Evolutionary conservation across 192 early-diverging fungal species (phyloP).

Genomic region (Allomyces macrogynus): DNA sequence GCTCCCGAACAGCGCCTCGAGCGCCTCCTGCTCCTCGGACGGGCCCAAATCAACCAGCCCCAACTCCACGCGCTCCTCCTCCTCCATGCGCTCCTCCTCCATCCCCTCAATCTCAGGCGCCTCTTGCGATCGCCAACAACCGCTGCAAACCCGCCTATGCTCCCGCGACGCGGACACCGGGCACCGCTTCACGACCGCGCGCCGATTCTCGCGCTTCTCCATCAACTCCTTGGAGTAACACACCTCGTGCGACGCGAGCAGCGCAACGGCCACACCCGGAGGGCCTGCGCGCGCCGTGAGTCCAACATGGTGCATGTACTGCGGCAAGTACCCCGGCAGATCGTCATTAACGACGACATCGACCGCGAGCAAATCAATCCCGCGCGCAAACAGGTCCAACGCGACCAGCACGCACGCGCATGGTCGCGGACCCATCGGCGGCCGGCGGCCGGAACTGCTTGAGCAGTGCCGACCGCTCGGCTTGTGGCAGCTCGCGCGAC

Average conservation of each 20-base stretch:
- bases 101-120: background rate
- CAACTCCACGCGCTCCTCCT: no score
- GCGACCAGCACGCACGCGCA: slow-evolving; percentile 39
- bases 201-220: background rate
- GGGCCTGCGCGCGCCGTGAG: slow-evolving; percentile 76
- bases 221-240: background rate
- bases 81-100: background rate
- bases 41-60: background rate
- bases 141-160: background rate
- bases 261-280: slow-evolving; percentile 52
- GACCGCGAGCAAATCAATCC: slow-evolving; percentile 67
- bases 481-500: slow-evolving; percentile 46
- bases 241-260: slow-evolving; percentile 42
- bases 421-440: slow-evolving; percentile 10
- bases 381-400: slow-evolving; percentile 74
- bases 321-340: slow-evolving; percentile 52
- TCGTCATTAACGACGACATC: slow-evolving; percentile 72
- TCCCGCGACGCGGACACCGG: background rate
- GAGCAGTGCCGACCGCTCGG: slow-evolving; percentile 37
- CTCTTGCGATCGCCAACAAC: background rate
- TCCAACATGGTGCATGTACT: slow-evolving; percentile 84
- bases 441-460: slow-evolving; percentile 42
- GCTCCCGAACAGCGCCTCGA: background rate
- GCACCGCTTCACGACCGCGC: background rate
- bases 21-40: background rate